Evolutionary conservation across 73 alveolate genomes (phyloP).

Genomic region (Tetrahymena borealis): DNA sequence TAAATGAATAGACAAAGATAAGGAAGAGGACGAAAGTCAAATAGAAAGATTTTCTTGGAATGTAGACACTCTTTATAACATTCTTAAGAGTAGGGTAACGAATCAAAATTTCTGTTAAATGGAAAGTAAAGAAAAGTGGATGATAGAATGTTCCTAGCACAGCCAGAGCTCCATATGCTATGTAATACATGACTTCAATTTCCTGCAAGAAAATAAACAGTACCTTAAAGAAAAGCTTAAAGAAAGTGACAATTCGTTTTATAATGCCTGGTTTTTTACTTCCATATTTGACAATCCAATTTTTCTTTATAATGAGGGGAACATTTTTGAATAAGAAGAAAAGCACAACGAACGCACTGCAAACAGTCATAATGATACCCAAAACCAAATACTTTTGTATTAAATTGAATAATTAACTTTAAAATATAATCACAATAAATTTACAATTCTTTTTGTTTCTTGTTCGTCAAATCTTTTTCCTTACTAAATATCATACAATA

Average conservation of each 20-base stretch:
- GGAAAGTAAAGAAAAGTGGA: conserved; percentile 69
- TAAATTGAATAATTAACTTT: no score
- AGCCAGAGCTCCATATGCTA: conserved; percentile 61
- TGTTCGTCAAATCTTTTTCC: conserved; percentile 7
- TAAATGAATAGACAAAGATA: conserved; percentile 53
- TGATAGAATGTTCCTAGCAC: conserved; percentile 55
- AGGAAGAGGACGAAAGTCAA: conserved; percentile 59
- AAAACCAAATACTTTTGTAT: background rate
- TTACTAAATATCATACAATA: background rate
- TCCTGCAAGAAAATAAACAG: conserved; percentile 39
- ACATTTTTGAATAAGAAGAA: conserved; percentile 49
- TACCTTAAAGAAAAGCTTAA: background rate
- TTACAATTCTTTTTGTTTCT: background rate
- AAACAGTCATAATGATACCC: conserved; percentile 46
- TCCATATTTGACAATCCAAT: conserved; percentile 22
- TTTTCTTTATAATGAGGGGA: conserved; percentile 43
- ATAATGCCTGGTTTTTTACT: background rate
- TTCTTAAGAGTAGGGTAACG: conserved; percentile 69
- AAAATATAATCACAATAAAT: no score
- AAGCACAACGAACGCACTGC: conserved; percentile 41
- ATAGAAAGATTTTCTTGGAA: conserved; percentile 60
- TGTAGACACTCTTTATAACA: conserved; percentile 62
- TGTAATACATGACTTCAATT: conserved; percentile 52
- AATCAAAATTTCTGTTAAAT: conserved; percentile 58
- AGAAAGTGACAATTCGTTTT: background rate